phyloP scores from a whole-genome alignment of 2,329 filamentous ascomycete genomes.

The Mycosphaerelloides madeirae region DNA sequence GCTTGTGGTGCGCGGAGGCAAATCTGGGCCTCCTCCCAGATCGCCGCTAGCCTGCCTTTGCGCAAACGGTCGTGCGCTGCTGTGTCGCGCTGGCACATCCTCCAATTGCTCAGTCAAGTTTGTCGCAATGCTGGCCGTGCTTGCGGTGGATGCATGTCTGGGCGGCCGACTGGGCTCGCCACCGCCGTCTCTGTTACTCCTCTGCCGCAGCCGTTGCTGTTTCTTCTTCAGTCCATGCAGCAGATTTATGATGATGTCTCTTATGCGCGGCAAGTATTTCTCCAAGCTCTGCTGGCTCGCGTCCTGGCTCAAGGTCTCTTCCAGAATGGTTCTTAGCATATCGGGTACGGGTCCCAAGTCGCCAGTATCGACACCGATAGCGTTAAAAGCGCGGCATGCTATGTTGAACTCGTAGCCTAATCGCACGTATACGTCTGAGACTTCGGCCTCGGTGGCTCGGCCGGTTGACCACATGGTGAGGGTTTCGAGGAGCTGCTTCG shows the following conservation, averaged over 20 bases:
- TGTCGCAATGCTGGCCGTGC: constrained; percentile 41
- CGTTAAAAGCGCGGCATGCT: constrained; percentile 91
- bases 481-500: constrained; percentile 95
- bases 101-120: constrained; percentile 44
- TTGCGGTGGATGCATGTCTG: constrained; percentile 45
- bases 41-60: constrained; percentile 41
- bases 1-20: constrained; percentile 45
- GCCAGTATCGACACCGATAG: constrained; percentile 91
- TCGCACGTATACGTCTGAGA: constrained; percentile 96
- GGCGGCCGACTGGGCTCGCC: constrained; percentile 23
- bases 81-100: constrained; percentile 36
- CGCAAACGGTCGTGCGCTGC: constrained; percentile 38
- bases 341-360: constrained; percentile 96
- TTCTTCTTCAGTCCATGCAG: constrained; percentile 95
- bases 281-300: constrained; percentile 91
- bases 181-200: constrained; percentile 41
- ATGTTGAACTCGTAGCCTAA: constrained; percentile 99
- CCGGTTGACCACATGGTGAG: constrained; percentile 96
- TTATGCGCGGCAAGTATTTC: constrained; percentile 85
- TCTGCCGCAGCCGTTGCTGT: constrained; percentile 74
- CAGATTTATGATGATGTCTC: constrained; percentile 97
- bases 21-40: constrained; percentile 39
- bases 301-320: constrained; percentile 94
- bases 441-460: constrained; percentile 85
- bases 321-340: constrained; percentile 79